Conservation (phyloP, 2,329 filamentous ascomycete genomes). For the Pyrenochaeta sp. region DNA sequence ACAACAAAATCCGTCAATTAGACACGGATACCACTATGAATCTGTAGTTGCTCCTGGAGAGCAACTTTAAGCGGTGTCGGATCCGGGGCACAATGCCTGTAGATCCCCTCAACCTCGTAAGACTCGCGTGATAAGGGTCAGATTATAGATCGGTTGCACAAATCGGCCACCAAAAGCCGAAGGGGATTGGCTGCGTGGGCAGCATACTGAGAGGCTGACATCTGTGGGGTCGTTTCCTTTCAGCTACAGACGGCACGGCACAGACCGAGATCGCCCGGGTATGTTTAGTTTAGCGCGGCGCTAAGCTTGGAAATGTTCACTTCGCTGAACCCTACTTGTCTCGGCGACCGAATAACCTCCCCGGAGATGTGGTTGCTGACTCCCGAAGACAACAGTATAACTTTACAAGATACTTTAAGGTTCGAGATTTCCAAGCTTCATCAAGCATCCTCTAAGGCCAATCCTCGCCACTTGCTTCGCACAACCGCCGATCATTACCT, state of each 20-base stretch:
- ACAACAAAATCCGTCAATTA: background rate
- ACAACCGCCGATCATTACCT: background rate
- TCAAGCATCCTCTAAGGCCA: background rate
- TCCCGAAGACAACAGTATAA: background rate
- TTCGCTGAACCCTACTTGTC: constrained; percentile 2
- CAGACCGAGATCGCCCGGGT: background rate
- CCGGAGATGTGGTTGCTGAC: constrained; percentile 3
- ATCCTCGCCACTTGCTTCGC: background rate
- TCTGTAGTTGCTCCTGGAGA: background rate
- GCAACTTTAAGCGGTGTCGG: background rate
- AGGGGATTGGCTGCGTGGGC: background rate
- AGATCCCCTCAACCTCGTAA: background rate
- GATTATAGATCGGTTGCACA: background rate
- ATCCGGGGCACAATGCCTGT: background rate
- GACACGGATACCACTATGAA: background rate
- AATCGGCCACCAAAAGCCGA: background rate
- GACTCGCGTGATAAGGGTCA: background rate
- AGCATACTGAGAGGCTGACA: background rate
- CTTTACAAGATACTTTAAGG: background rate
- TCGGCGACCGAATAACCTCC: constrained; percentile 3
- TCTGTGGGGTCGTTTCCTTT: background rate
- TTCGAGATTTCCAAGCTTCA: constrained; percentile 3
- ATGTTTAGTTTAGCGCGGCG: background rate
- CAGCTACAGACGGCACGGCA: background rate
- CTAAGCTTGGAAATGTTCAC: constrained; percentile 1